A percentile compares a stretch with the other conserved stretches of the same genome.
These are phyloP conservation scores for Dujonia santamariae DNA, from an alignment of 1,139 yeast genomes.

Conservation along the genomic window DNA sequence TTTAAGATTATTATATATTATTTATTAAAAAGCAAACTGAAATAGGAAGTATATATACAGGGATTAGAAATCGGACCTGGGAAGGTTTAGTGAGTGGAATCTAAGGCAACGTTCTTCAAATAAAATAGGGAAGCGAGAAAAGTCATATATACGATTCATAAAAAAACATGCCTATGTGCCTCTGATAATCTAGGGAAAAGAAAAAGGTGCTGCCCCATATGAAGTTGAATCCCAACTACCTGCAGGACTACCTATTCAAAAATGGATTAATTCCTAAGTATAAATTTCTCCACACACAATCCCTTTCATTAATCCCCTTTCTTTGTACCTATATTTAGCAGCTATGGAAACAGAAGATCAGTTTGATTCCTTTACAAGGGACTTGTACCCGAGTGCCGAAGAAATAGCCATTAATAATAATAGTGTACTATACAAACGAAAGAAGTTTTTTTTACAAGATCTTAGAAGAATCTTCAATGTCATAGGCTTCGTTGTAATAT, in stretches of 20 bases:
- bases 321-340: background rate
- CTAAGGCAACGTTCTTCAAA: too few species aligned
- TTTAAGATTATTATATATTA: too few species aligned
- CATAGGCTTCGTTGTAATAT: conserved; percentile 29
- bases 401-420: conserved; percentile 36
- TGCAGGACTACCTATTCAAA: too few species aligned
- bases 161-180: background rate
- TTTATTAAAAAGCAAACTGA: too few species aligned
- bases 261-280: too few species aligned
- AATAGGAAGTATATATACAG: too few species aligned
- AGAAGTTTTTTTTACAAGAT: conserved; percentile 36
- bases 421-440: conserved; percentile 35
- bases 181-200: background rate
- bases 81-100: too few species aligned
- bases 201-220: background rate
- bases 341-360: conserved; percentile 4
- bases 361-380: conserved; percentile 1
- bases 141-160: too few species aligned
- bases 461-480: conserved; percentile 27
- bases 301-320: background rate
- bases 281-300: too few species aligned
- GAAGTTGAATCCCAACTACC: background rate
- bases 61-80: too few species aligned
- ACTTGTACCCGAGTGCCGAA: conserved; percentile 32
- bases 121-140: too few species aligned